Evolutionary conservation across 2,329 filamentous ascomycete genomes (phyloP), one percentile per base, ranked within the genome.

Genomic region (Hirsutella thompsonii): DNA sequence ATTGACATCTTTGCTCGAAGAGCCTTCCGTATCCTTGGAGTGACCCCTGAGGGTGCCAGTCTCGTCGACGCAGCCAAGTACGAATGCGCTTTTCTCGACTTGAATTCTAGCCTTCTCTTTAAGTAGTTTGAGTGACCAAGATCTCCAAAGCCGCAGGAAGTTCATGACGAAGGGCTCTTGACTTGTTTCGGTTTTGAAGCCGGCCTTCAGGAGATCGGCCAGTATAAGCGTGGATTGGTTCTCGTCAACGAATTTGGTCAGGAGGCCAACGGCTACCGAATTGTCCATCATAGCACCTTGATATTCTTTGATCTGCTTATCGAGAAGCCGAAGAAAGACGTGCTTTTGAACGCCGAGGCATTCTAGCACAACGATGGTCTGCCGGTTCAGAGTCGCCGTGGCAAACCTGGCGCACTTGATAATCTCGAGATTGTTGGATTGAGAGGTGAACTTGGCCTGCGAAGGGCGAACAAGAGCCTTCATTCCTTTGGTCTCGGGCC

Each of bases 61-160:
- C 59, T 98, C 92, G 49, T 98, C 92, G 5, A 90, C 76, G 46
- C 85, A 88, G 3, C 90, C 92, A 6, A 96, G 73, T 0, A 96
- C 69, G 54, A 93, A 94, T 1, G 88, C 89, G 1, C 90, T 88
- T 43, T 90, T 63, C 6, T 87, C 79, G 9, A 98, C 73, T 2
- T 79, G 70, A 35, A 98, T 86, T 21, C 83, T 81, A 0, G 90
- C 88, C 52, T 95, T 96, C 50, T 96, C 88, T 51, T 94, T 95
- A 16, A 98, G 71, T 11, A 83, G 74, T 54, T 94, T 94, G 49
- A 94, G 75, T 1, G 82, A 86, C 84, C 86, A 96, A 2, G 86
- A 76, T 46, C 83, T 74, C 90, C 92, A 98, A 0, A 96, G 68
- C 29, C 79, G 74, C 10, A 98, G 64, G 8, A 94, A 60, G 1